phyloP scores from a whole-genome alignment of 768 basidiomycete species.

The Mycena rosella region DNA sequence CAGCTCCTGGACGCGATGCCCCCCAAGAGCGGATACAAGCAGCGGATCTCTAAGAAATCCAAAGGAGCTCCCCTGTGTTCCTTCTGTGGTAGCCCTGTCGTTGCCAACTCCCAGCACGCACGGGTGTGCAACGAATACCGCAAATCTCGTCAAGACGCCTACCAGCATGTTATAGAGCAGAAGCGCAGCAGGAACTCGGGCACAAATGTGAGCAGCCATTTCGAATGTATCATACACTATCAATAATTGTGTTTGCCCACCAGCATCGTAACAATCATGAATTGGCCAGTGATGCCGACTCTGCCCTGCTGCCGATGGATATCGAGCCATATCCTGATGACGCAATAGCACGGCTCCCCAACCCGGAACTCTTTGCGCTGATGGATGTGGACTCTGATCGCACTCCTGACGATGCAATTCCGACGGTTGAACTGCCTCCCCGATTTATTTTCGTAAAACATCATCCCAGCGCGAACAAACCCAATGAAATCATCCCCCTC shows the following conservation, averaged over 20 bases:
- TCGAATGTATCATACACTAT: not conserved
- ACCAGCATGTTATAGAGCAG: slow-evolving; percentile 3
- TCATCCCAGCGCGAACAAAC: slow-evolving; percentile 18
- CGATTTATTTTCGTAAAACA: slow-evolving; percentile 29
- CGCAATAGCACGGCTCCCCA: not conserved
- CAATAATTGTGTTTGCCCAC: not conserved
- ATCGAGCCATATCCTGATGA: not conserved
- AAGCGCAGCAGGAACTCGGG: not conserved
- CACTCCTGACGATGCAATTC: not conserved
- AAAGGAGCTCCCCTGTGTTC: not conserved
- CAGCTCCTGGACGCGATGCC: not conserved
- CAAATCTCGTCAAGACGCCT: not conserved
- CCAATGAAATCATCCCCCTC: slow-evolving; percentile 22
- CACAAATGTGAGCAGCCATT: not conserved
- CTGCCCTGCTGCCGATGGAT: not conserved
- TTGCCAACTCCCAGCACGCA: not conserved
- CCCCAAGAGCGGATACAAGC: slow-evolving; percentile 5
- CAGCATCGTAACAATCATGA: not conserved
- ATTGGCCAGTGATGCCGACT: not conserved
- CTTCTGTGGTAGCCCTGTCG: not conserved
- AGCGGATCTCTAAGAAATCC: not conserved
- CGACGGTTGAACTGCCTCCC: slow-evolving; percentile 7
- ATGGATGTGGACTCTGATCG: not conserved
- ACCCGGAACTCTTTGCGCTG: not conserved
- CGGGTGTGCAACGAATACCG: slow-evolving; percentile 8